Percentiles rank a stretch among this genome's conserved stretches.
These are phyloP conservation scores for Clitopilus hobsonii DNA, from an alignment of 768 basidiomycete genomes.

Conservation along the genomic window DNA sequence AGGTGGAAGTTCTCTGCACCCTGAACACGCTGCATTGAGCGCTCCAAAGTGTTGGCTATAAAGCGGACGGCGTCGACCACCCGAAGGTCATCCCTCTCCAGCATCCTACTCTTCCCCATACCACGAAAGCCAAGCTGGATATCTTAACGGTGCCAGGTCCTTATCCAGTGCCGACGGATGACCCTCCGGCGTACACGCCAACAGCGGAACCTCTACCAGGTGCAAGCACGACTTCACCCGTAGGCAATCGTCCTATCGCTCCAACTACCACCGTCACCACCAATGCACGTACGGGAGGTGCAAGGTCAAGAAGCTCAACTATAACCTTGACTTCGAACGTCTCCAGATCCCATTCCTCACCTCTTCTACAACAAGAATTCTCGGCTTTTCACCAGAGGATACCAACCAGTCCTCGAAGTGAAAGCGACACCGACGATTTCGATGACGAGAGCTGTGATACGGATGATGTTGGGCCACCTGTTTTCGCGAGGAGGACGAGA, in stretches of 20 bases:
- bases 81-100: neutral
- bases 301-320: neutral
- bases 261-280: neutral
- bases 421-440: constrained; percentile 21
- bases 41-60: neutral
- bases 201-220: neutral
- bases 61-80: neutral
- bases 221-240: neutral
- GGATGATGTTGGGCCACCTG: neutral
- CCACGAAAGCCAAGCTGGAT: constrained; percentile 6
- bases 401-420: constrained; percentile 14
- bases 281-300: neutral
- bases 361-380: constrained; percentile 12
- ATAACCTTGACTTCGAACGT: constrained; percentile 14
- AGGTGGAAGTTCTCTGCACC: neutral
- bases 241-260: neutral
- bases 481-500: neutral
- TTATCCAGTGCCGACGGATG: constrained; percentile 18
- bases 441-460: constrained; percentile 22
- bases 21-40: neutral
- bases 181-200: constrained; percentile 16
- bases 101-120: neutral
- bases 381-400: constrained; percentile 7
- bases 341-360: constrained; percentile 18
- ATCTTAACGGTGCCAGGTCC: constrained; percentile 10